These are phyloP conservation scores for Candida sonorensis DNA, from an alignment of 805 yeast species.

Conservation along the genomic window DNA sequence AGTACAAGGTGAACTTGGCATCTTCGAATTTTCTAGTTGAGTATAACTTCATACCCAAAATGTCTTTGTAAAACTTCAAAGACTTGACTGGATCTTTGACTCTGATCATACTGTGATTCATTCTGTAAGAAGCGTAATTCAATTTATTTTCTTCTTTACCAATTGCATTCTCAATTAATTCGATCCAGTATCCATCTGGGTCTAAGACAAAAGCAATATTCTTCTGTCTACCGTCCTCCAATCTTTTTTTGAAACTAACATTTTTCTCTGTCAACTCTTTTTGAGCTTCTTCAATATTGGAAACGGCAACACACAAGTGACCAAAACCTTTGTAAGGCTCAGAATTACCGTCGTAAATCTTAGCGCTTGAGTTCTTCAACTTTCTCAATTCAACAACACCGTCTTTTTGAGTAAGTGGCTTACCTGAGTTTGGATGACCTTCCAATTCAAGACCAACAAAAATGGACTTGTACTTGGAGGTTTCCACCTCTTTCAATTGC, in stretches of 20 bases:
- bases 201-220: slow-evolving; percentile 92
- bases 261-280: slow-evolving; percentile 48
- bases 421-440: slow-evolving; percentile 31
- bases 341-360: slow-evolving; percentile 74
- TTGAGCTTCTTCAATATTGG: slow-evolving; percentile 63
- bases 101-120: slow-evolving; percentile 92
- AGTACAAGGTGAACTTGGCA: slow-evolving; percentile 82
- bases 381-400: slow-evolving; percentile 82
- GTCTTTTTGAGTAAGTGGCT: slow-evolving; percentile 32
- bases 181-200: slow-evolving; percentile 97
- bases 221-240: slow-evolving; percentile 86
- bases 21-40: slow-evolving; percentile 47
- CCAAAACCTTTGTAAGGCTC: slow-evolving; percentile 90
- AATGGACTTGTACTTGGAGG: slow-evolving; percentile 60
- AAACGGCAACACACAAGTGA: slow-evolving; percentile 84
- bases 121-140: slow-evolving; percentile 35
- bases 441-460: slow-evolving; percentile 53
- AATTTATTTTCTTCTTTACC: slow-evolving; percentile 35
- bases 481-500: slow-evolving; percentile 42
- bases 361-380: slow-evolving; percentile 58
- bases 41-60: slow-evolving; percentile 73
- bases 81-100: slow-evolving; percentile 78
- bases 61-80: slow-evolving; percentile 69
- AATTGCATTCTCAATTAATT: slow-evolving; percentile 58
- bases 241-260: slow-evolving; percentile 74